Base-by-base conservation (phyloP, 805 yeast genomes). In the Ogataea saltuana region DNA sequence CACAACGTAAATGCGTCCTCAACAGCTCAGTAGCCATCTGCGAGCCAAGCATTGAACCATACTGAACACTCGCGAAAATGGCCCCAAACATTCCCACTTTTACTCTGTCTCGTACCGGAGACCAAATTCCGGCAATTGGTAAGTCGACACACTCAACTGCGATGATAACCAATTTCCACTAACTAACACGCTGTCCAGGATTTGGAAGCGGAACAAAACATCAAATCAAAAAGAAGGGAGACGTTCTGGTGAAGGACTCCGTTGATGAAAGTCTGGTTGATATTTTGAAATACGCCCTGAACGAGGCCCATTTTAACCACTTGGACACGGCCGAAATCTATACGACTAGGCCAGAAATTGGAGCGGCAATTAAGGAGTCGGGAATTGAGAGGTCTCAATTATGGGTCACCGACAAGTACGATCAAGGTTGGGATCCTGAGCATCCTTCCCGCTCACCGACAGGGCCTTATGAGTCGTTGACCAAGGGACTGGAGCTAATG, bases 321-420 rank as follows among this genome's bases (percentile, higher is more conserved):
- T 61, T 83, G 33, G 89, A 83, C 55, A 78, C 84, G 6, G 88
- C 88, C 1, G 86, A 83, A 51, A 65, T 71, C n/a, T 83, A 83
- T 60, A 71, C 76, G 17, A 83, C 87, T 3, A 78, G 79, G 46
- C 57, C 56, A 1, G 88, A 82, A 56, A 74, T 81, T 34, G 84
- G 81, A 9, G 69, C 59, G 28, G 88, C 82, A 0, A 49, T 81
- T 33, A 65, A 64, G 41, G 54, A 62, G 31, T 59, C 74, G 0
- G 76, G 74, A 6, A 48, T 67, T 6, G 56, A 61, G 15, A 71
- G 89, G 65, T 75, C 61, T 41, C 64, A 63, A 59, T 46, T 81
- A 11, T 83, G 75, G 71, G 59, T 83, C 45, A 83, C 88, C 20
- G 81, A 81, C 50, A 83, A 83, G 59, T 80, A 73, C 59, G 59